These are phyloP conservation scores for Funneliformis caledonium DNA, from an alignment of 371 early-diverging fungal genomes.

Conservation along the genomic window DNA sequence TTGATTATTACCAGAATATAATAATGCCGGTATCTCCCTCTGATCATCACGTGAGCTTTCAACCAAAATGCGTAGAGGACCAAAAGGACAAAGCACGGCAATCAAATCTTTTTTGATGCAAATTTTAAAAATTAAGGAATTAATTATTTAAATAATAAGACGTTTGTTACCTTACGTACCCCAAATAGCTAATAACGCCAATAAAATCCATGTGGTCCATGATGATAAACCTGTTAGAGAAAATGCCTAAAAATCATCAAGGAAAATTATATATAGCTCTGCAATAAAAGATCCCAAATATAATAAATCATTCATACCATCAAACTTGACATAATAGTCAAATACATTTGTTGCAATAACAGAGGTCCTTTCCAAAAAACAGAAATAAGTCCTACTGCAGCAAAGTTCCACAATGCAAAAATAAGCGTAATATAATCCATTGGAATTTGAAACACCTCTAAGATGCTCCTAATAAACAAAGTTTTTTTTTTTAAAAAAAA, in stretches of 20 bases:
- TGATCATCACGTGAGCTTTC: conserved; percentile 75
- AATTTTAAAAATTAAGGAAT: background rate
- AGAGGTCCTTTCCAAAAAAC: conserved; percentile 86
- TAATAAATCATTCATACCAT: conserved; percentile 59
- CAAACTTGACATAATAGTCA: conserved; percentile 80
- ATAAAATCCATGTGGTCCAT: conserved; percentile 85
- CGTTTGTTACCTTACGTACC: conserved; percentile 54
- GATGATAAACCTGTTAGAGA: conserved; percentile 72
- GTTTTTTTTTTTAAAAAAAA: background rate
- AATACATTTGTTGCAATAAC: conserved; percentile 76
- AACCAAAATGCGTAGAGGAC: conserved; percentile 83
- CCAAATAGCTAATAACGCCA: conserved; percentile 83
- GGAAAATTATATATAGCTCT: background rate
- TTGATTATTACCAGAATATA: conserved; percentile 58
- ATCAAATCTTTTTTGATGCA: conserved; percentile 66
- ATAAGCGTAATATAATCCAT: conserved; percentile 77
- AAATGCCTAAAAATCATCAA: conserved; percentile 57
- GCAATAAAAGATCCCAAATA: background rate
- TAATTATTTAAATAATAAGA: too few relatives aligned
- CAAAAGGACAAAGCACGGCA: conserved; percentile 89
- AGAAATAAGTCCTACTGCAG: conserved; percentile 73
- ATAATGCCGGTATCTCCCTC: conserved; percentile 79
- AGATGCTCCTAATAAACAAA: conserved; percentile 48
- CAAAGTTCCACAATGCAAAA: conserved; percentile 83
- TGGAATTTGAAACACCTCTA: conserved; percentile 68